A percentile compares a stretch with the other conserved stretches of the same genome.
These are phyloP conservation scores for Tetrahymena elliotti DNA, from an alignment of 73 alveolate genomes.

Conservation along the genomic window DNA sequence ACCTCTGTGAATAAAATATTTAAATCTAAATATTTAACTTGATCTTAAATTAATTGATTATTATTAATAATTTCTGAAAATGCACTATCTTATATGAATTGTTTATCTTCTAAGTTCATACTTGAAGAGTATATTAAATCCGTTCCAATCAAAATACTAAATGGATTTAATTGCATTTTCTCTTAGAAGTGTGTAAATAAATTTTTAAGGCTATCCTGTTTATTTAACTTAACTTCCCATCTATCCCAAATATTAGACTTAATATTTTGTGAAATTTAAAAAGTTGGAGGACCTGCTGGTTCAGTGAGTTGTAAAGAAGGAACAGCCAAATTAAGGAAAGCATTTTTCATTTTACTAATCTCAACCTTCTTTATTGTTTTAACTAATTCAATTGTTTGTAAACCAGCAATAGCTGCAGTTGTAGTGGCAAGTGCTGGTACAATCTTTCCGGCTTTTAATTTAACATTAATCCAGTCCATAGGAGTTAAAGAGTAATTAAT, in stretches of 20 bases:
- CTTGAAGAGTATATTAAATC: not conserved
- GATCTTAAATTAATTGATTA: not conserved
- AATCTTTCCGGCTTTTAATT: slow-evolving; percentile 93
- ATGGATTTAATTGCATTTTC: not conserved
- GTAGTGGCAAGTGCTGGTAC: slow-evolving; percentile 97
- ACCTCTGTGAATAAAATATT: not conserved
- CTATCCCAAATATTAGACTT: slow-evolving; percentile 39
- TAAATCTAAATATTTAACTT: not conserved
- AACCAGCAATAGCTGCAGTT: slow-evolving; percentile 93
- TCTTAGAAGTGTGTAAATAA: not conserved
- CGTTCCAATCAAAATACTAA: not conserved
- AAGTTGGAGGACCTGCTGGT: not conserved
- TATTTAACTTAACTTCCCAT: slow-evolving; percentile 30
- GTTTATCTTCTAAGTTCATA: not conserved
- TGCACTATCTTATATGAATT: not conserved
- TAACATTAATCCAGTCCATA: slow-evolving; percentile 93
- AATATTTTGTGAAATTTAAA: not conserved
- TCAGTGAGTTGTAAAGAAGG: slow-evolving; percentile 29
- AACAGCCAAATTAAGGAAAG: slow-evolving; percentile 35
- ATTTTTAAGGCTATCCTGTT: not conserved
- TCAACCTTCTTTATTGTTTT: slow-evolving; percentile 39
- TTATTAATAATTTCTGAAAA: not conserved
- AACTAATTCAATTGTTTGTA: slow-evolving; percentile 81
- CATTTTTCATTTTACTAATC: slow-evolving; percentile 29
- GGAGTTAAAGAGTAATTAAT: slow-evolving; percentile 73